phyloP scores from a whole-genome alignment of 176 grass and related monocot species.

The Cenchrus fungigraminus region DNA sequence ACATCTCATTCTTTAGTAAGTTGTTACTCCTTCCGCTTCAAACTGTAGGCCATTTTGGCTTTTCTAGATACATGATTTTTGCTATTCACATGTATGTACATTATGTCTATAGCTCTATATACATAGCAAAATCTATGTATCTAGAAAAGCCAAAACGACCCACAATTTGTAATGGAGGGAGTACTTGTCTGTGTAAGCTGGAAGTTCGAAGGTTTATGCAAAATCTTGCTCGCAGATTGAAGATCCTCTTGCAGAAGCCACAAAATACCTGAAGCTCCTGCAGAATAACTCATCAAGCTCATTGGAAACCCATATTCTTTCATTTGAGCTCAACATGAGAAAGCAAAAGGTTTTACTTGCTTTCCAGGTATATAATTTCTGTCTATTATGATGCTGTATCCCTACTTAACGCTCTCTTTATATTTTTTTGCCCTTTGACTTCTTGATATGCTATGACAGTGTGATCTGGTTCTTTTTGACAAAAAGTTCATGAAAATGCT shows the following conservation, averaged over 20 bases:
- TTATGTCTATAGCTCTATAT: no score
- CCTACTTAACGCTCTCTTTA: background rate
- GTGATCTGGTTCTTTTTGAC: background rate
- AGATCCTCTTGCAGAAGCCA: slow-evolving; percentile 82
- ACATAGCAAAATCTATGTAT: no score
- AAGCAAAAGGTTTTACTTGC: slow-evolving; percentile 95
- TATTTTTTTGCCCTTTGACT: background rate
- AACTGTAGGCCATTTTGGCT: no score
- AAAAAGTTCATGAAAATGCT: background rate
- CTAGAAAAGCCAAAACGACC: no score
- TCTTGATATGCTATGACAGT: background rate
- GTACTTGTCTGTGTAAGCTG: background rate
- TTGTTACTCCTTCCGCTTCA: no score
- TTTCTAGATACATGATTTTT: no score
- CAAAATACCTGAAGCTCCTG: slow-evolving; percentile 93
- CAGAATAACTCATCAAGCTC: slow-evolving; percentile 86
- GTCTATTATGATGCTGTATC: background rate
- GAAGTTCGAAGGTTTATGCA: background rate
- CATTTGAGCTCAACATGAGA: slow-evolving; percentile 97
- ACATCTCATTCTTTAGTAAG: background rate
- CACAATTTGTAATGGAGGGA: background rate
- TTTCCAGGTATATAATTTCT: slow-evolving; percentile 78
- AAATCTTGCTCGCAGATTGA: slow-evolving; percentile 71
- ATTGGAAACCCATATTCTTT: slow-evolving; percentile 88
- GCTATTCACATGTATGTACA: no score